phyloP scores from a whole-genome alignment of 164 flowering plant genomes.

The Amborella trichopoda region DNA sequence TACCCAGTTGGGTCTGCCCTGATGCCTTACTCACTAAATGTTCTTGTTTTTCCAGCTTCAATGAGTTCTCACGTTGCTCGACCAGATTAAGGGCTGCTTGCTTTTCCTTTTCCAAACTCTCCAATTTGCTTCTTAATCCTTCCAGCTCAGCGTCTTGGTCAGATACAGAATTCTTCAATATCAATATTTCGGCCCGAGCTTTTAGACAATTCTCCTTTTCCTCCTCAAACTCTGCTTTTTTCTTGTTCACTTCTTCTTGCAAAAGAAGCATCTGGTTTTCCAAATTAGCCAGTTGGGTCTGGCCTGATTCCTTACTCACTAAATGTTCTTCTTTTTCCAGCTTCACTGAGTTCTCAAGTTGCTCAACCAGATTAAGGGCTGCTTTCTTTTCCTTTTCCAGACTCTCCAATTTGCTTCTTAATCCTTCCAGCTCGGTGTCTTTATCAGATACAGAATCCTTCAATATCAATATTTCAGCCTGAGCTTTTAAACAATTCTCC shows the following conservation, averaged over 20 bases:
- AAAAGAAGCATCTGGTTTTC: constrained; percentile 40
- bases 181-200: constrained; percentile 65
- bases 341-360: constrained; percentile 30
- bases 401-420: constrained; percentile 41
- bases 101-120: constrained; percentile 52
- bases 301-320: constrained; percentile 24
- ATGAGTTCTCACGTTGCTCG: constrained; percentile 32
- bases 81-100: constrained; percentile 27
- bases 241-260: constrained; percentile 38
- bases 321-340: constrained; percentile 50
- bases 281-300: constrained; percentile 31
- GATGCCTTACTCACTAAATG: constrained; percentile 23
- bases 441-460: constrained; percentile 56
- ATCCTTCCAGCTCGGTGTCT: constrained; percentile 53
- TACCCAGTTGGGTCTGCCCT: constrained; percentile 31
- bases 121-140: constrained; percentile 42
- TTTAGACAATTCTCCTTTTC: constrained; percentile 52
- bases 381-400: constrained; percentile 52
- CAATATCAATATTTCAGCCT: constrained; percentile 56
- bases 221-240: constrained; percentile 54
- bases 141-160: constrained; percentile 58
- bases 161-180: constrained; percentile 52
- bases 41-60: constrained; percentile 48
- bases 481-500: constrained; percentile 52
- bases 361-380: constrained; percentile 32